Percentiles rank a stretch among this genome's conserved stretches.
These are phyloP conservation scores for Aspergillus panamensis DNA, from an alignment of 495 filamentous ascomycete species.

Conservation along the genomic window DNA sequence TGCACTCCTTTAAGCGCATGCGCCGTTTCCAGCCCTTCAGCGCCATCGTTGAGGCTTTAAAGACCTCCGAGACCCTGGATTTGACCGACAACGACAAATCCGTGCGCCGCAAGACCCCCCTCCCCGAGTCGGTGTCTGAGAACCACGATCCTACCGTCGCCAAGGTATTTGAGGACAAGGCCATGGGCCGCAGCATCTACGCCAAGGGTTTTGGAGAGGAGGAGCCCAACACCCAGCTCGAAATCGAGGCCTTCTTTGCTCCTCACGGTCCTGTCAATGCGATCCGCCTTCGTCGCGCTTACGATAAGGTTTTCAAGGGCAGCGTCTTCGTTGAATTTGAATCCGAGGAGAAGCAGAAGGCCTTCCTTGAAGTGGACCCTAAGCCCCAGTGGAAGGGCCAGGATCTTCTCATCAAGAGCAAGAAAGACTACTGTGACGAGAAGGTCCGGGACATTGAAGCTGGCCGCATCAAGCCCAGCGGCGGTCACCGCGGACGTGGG, in stretches of 20 bases:
- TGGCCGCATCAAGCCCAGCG: constrained; percentile 61
- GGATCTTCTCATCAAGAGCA: constrained; percentile 72
- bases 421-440: constrained; percentile 78
- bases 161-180: constrained; percentile 56
- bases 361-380: constrained; percentile 73
- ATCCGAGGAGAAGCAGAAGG: constrained; percentile 66
- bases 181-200: constrained; percentile 62
- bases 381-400: constrained; percentile 77
- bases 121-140: constrained; percentile 46
- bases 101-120: constrained; percentile 70
- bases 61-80: constrained; percentile 64
- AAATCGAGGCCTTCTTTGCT: constrained; percentile 88
- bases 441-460: constrained; percentile 74
- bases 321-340: constrained; percentile 93
- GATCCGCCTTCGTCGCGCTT: constrained; percentile 82
- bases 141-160: constrained; percentile 41
- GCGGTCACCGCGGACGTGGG: constrained; percentile 31
- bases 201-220: constrained; percentile 90
- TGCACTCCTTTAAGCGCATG: constrained; percentile 92
- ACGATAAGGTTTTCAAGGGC: constrained; percentile 74
- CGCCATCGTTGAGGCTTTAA: constrained; percentile 77
- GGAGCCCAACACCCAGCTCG: constrained; percentile 73
- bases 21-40: constrained; percentile 79
- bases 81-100: constrained; percentile 64
- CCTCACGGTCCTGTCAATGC: constrained; percentile 72